Base-by-base conservation (phyloP, 2,329 filamentous ascomycete species). In the Tricladium varicosporioides region DNA sequence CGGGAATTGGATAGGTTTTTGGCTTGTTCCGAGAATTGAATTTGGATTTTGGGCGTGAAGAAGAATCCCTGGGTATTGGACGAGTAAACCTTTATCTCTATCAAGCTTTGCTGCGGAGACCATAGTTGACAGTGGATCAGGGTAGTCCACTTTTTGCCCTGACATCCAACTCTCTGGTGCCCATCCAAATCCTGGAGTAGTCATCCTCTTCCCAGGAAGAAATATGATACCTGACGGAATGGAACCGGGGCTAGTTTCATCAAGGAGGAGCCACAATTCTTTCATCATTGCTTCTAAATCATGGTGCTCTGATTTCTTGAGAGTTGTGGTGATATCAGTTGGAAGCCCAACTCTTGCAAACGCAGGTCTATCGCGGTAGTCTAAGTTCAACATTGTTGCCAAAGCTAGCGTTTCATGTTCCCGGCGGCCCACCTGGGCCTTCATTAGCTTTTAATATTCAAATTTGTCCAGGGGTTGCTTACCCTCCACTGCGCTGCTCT, bases 151-250 rank as follows among this genome's bases (percentile, higher is more conserved):
- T 51, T 42, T 18, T 14, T 51, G 45, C 15, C 40, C 42, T 22
- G 42, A 45, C 16, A 46, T 33, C 53, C 53, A 56, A 18, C 18
- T 19, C 27, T 45, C 51, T 43, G 40, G 40, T 4, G 53, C 53
- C 53, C 53, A 55, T 7, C 53, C 36, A 33, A 49, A 55, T 27
- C 45, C 46, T 10, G 16, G 5, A 13, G 27, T 47, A 5, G 46
- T 18, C 8, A 55, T 9, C 18, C 40, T 55, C 22, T 48, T n/a
- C 4, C 53, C 53, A 15, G 53, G 53, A 13, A 55, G 19, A 19
- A 55, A 55, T 16, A 55, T 55, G 9, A 55, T 55, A 27, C 53
- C 46, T 16, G 53, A 33, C 2, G 53, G 53, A 7, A 55, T 55
- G 15, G 46, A 49, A 11, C 53, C 45, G 10, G 45, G 45, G 10